Conservation (phyloP, 192 early-diverging fungal genomes). For the Umbelopsis isabellina region DNA sequence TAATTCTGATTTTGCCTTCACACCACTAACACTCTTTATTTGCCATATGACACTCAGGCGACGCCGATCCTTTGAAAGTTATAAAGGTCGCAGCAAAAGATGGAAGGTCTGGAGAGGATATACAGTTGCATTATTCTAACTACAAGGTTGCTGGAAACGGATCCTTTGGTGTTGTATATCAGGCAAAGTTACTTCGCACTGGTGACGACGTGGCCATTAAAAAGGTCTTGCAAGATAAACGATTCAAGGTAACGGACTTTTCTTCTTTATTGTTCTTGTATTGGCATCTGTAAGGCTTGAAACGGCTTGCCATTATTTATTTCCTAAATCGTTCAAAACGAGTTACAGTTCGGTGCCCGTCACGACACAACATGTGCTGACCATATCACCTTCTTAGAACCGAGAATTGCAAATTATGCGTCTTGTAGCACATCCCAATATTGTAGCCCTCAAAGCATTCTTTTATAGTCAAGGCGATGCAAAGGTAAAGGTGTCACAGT, state of each 20-base stretch:
- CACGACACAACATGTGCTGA: not conserved
- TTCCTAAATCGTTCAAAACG: not conserved
- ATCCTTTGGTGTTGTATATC: constrained; percentile 98
- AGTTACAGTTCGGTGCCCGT: too few relatives aligned
- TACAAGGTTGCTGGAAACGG: constrained; percentile 96
- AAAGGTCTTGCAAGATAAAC: constrained; percentile 97
- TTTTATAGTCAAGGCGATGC: constrained; percentile 94
- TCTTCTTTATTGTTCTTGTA: not conserved
- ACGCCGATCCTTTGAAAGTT: constrained; percentile 53
- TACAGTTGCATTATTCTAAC: constrained; percentile 89
- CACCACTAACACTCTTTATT: not conserved
- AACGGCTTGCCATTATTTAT: not conserved
- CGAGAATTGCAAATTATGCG: constrained; percentile 93
- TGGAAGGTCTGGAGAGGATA: constrained; percentile 83
- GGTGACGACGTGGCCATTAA: constrained; percentile 93
- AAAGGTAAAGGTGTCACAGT: constrained; percentile 53
- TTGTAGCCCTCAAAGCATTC: constrained; percentile 85
- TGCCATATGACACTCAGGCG: constrained; percentile 20
- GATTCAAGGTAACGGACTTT: constrained; percentile 81
- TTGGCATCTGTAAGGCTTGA: not conserved
- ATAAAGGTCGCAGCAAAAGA: constrained; percentile 87
- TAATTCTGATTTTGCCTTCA: too few relatives aligned
- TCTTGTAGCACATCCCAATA: constrained; percentile 89
- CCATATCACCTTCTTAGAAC: constrained; percentile 55
- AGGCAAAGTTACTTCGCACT: constrained; percentile 85